A percentile compares a stretch with the other conserved stretches of the same genome.
Conservation (phyloP, 495 filamentous ascomycete species). For the Hypoxylon fragiforme region DNA sequence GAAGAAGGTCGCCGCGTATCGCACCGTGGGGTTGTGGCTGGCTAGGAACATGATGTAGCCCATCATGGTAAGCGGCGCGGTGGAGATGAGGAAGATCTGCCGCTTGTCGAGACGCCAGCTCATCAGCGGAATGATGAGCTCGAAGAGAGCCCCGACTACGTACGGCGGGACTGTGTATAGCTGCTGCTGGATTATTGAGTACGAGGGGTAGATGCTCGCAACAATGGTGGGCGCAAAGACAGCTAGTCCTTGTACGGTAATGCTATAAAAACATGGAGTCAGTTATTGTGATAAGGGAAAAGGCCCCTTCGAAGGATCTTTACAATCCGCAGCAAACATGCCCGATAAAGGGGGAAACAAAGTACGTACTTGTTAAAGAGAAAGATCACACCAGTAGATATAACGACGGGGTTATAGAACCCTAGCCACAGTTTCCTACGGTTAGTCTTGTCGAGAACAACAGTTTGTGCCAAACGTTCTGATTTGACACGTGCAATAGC, state of each 20-base stretch:
- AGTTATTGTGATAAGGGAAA: constrained; percentile 59
- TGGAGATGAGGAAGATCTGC: constrained; percentile 66
- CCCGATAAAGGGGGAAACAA: too few species aligned
- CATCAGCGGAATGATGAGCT: constrained; percentile 61
- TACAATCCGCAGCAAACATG: too few species aligned
- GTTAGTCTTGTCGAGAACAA: constrained; percentile 66
- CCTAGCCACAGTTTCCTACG: constrained; percentile 62
- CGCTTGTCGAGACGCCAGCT: constrained; percentile 61
- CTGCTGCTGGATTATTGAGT: constrained; percentile 60
- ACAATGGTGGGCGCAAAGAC: constrained; percentile 78
- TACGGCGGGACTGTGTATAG: constrained; percentile 75
- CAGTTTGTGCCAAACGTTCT: constrained; percentile 65
- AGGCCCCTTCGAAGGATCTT: constrained; percentile 50
- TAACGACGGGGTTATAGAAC: constrained; percentile 65
- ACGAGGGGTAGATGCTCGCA: constrained; percentile 63
- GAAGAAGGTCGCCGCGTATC: constrained; percentile 75
- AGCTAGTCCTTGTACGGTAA: constrained; percentile 74
- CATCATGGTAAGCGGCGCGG: constrained; percentile 60
- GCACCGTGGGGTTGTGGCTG: constrained; percentile 51
- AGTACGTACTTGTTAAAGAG: constrained; percentile 62
- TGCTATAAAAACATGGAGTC: constrained; percentile 62
- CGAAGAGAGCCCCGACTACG: constrained; percentile 68
- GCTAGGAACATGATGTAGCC: constrained; percentile 77
- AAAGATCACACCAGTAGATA: constrained; percentile 67
- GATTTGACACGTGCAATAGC: constrained; percentile 61